Base-by-base conservation (phyloP, 2,329 filamentous ascomycete species). In the Botrytis sinoallii region DNA sequence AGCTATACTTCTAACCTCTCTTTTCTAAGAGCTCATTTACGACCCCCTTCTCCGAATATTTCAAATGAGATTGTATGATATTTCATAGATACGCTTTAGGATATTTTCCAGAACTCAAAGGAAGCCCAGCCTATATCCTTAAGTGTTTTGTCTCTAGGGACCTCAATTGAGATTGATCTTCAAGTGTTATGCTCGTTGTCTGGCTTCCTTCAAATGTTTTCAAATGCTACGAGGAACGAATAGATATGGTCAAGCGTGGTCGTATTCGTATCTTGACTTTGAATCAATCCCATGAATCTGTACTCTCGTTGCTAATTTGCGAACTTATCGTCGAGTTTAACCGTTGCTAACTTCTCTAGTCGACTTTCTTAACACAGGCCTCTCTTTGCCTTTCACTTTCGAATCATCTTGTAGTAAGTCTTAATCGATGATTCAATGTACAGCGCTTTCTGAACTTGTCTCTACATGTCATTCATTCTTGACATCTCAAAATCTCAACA, bases 201-300 rank as follows among this genome's bases (percentile, higher is more conserved):
- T 48, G 8, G 20, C 0, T 4, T 48, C 3, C 0, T 48, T 4
- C 22, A 22, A 9, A 22, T 22, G 20, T 9, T 1, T 0, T 48
- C 44, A 10, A 48, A 48, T 10, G 4, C 46, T 9, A 10, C 46
- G 9, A 52, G 48, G 10, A 52, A 52, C 1, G 18, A 14, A 52
- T 14, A 52, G 10, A 6, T 14, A 18, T 55, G n/a, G n/a, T 8
- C 5, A 14, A 18, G 25, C 18, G n/a, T 8, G 25, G 12, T 10
- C 0, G 0, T 55, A 18, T 55, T 1, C 2, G 52, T 8, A 18
- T 5, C 25, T 55, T n/a, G 12, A 18, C 6, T 29, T 55, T 29
- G n/a, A 29, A 55, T 1, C 16, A 14, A 52, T 52, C 10, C 48
- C 22, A n/a, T 52, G 1, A n/a, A 52, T 55, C 3, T 55, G 52